A percentile compares a stretch with the other conserved stretches of the same genome.
phyloP scores from a whole-genome alignment of 2,329 filamentous ascomycete genomes.

The Coniochaeta sp. region DNA sequence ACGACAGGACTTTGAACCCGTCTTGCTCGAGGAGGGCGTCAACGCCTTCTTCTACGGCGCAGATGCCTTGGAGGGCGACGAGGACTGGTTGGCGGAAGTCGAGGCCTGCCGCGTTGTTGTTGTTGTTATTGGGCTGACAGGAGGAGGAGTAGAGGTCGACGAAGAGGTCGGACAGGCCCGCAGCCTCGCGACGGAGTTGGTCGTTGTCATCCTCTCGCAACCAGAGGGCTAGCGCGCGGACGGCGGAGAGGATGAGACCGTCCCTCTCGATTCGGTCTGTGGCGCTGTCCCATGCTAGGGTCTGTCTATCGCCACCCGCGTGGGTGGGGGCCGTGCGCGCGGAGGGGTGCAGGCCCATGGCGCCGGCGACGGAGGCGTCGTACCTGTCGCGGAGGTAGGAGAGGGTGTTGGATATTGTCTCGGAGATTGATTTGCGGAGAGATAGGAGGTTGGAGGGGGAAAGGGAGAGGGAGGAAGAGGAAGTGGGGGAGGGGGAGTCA shows the following conservation, averaged over 20 bases:
- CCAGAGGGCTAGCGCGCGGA: slow-evolving; percentile 57
- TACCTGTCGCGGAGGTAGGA: slow-evolving; percentile 65
- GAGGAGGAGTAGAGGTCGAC: slow-evolving; percentile 47
- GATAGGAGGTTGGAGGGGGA: slow-evolving; percentile 54
- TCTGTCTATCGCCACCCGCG: slow-evolving; percentile 37
- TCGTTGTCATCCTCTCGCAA: slow-evolving; percentile 63
- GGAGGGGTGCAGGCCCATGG: slow-evolving; percentile 52
- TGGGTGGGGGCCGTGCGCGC: slow-evolving; percentile 38
- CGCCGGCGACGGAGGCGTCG: slow-evolving; percentile 58
- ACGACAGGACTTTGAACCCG: slow-evolving; percentile 47
- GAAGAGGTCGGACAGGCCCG: slow-evolving; percentile 56
- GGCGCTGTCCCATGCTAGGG: slow-evolving; percentile 53
- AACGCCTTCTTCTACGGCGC: slow-evolving; percentile 39
- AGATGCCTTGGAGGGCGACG: slow-evolving; percentile 52
- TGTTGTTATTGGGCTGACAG: background rate
- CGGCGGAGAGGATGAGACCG: slow-evolving; percentile 50
- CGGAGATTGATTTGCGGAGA: slow-evolving; percentile 51
- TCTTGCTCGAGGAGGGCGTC: slow-evolving; percentile 40
- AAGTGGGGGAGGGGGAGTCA: slow-evolving; percentile 36
- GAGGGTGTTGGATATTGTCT: slow-evolving; percentile 55
- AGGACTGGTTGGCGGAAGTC: slow-evolving; percentile 53
- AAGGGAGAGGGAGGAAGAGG: slow-evolving; percentile 29
- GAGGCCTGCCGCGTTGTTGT: slow-evolving; percentile 19
- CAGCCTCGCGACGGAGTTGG: slow-evolving; percentile 45
- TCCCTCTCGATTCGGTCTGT: slow-evolving; percentile 45